Evolutionary conservation across 106 monocot species (phyloP).

Genomic region (Narthecium ossifragum): DNA sequence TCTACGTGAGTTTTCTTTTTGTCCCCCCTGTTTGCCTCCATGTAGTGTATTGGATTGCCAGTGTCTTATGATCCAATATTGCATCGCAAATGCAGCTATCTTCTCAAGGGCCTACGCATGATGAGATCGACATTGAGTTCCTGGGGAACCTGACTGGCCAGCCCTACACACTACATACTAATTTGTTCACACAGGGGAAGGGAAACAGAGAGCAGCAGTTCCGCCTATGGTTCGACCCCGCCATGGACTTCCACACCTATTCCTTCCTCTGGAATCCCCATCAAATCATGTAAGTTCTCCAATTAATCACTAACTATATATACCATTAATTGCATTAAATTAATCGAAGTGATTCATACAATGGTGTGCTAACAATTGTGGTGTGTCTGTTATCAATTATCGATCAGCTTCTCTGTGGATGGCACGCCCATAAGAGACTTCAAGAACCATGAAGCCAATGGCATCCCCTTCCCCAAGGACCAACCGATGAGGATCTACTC

Average conservation of each 20-base stretch:
- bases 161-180: conserved; percentile 15
- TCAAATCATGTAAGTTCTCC: conserved; percentile 11
- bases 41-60: no score
- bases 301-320: background rate
- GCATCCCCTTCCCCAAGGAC: conserved; percentile 8
- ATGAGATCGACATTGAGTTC: conserved; percentile 20
- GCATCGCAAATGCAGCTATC: conserved; percentile 2
- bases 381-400: background rate
- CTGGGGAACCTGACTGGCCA: conserved; percentile 12
- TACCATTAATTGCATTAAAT: background rate
- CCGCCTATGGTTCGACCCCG: conserved; percentile 14
- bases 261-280: conserved; percentile 13
- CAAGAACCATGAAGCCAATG: conserved; percentile 5
- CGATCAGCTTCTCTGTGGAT: conserved; percentile 10
- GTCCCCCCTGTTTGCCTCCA: no score
- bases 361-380: no score
- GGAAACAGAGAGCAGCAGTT: conserved; percentile 21
- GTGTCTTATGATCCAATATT: no score
- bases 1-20: conserved; percentile 5
- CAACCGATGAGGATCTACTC: conserved; percentile 16
- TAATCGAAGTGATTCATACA: no score
- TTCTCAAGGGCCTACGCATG: conserved; percentile 9
- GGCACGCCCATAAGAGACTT: conserved; percentile 11
- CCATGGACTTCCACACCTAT: conserved; percentile 10
- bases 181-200: conserved; percentile 10